phyloP scores from a whole-genome alignment of 306 rosid genomes.

The Casuarina equisetifolia region DNA sequence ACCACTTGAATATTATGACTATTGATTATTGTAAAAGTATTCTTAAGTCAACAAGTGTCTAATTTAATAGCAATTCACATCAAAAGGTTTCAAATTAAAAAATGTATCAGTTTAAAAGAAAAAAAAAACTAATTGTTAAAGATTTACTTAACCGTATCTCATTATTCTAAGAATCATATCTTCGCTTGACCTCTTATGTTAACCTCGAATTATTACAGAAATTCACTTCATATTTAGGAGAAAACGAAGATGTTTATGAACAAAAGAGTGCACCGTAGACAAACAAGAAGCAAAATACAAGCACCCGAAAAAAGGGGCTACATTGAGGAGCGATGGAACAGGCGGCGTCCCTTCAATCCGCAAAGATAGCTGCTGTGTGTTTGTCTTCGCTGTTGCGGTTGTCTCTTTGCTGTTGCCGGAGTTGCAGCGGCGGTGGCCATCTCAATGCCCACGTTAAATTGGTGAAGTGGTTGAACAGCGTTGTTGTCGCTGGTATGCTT shows the following conservation, averaged over 20 bases:
- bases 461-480: constrained; percentile 17
- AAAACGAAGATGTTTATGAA: background rate
- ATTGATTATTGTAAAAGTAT: too few species aligned
- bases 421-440: constrained; percentile 21
- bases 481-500: constrained; percentile 27
- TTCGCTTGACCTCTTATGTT: too few species aligned
- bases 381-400: background rate
- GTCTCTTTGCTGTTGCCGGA: background rate
- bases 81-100: too few species aligned
- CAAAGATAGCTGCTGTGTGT: constrained; percentile 40
- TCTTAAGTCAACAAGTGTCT: too few species aligned
- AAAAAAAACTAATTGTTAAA: too few species aligned
- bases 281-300: background rate
- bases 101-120: too few species aligned
- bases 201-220: background rate
- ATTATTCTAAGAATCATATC: too few species aligned
- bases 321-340: constrained; percentile 40
- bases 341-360: constrained; percentile 45
- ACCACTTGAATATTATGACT: too few species aligned
- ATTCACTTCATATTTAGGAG: background rate
- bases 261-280: background rate
- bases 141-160: too few species aligned
- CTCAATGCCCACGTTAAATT: constrained; percentile 22
- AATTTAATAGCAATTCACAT: too few species aligned
- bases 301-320: constrained; percentile 12